A percentile compares a stretch with the other conserved stretches of the same genome.
Conservation (phyloP, 306 rosid genomes). For the Urtica urens region DNA sequence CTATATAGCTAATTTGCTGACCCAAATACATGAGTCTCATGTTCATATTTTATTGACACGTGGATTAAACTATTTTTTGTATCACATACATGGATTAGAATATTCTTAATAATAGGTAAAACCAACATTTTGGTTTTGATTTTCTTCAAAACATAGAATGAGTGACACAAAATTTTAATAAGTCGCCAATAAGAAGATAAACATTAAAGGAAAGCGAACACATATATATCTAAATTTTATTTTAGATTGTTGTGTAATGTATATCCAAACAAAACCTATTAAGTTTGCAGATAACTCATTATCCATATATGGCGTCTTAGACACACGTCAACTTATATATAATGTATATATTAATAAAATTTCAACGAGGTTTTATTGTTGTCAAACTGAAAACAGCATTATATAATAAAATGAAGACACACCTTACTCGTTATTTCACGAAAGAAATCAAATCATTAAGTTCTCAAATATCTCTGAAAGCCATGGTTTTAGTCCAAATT, state of each 20-base stretch:
- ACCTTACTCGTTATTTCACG: neutral
- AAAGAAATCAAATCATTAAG: neutral
- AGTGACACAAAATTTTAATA: neutral
- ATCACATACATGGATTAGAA: too few relatives aligned
- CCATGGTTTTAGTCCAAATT: neutral
- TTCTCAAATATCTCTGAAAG: neutral
- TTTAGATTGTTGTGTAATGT: neutral
- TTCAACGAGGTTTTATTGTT: neutral
- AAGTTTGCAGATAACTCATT: neutral
- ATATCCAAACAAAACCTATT: neutral
- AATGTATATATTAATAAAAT: too few relatives aligned
- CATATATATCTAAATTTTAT: conserved; percentile 1
- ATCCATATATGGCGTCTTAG: too few relatives aligned
- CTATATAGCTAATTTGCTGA: too few relatives aligned
- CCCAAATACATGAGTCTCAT: too few relatives aligned
- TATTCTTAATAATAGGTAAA: too few relatives aligned
- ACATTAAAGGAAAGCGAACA: neutral
- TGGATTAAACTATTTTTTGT: too few relatives aligned
- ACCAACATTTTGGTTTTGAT: too few relatives aligned
- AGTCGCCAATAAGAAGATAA: neutral
- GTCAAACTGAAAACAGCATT: neutral
- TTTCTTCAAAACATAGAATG: too few relatives aligned
- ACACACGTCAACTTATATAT: too few relatives aligned
- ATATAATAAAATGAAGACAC: neutral
- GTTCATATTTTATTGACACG: too few relatives aligned